A percentile compares a stretch with the other conserved stretches of the same genome.
Conservation (phyloP, 2,329 filamentous ascomycete genomes). For the Neofusicoccum kwambonambiense region DNA sequence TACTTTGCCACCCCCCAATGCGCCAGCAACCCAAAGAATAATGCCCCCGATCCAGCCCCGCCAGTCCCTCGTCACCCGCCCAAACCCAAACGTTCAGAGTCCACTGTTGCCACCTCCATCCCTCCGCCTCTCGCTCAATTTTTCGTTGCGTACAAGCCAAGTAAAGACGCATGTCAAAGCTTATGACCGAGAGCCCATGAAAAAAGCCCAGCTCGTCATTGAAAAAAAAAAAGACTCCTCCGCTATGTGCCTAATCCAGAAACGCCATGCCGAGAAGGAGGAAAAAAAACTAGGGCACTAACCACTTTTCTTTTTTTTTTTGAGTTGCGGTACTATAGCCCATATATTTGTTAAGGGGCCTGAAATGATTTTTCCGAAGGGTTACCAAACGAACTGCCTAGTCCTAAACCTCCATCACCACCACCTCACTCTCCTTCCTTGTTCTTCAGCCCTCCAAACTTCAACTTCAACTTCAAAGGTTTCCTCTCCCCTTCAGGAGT, state of each 20-base stretch:
- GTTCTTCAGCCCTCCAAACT: slow-evolving; percentile 12
- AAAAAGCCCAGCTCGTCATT: not conserved
- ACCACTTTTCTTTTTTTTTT: slow-evolving; percentile 2
- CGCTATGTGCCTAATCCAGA: slow-evolving; percentile 12
- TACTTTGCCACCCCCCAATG: not conserved
- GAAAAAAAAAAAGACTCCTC: slow-evolving; percentile 5
- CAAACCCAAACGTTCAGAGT: no score
- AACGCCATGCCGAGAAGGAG: slow-evolving; percentile 6
- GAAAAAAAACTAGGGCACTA: not conserved
- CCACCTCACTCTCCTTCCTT: not conserved
- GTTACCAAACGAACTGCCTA: not conserved
- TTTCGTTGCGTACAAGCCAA: not conserved
- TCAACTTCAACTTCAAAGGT: slow-evolving; percentile 14
- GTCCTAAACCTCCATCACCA: not conserved
- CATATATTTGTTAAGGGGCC: not conserved
- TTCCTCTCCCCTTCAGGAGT: slow-evolving; percentile 2
- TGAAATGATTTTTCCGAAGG: not conserved
- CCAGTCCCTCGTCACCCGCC: not conserved
- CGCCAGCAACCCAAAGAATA: not conserved
- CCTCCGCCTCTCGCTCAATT: not conserved
- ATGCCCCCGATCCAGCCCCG: not conserved
- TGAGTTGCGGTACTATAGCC: not conserved
- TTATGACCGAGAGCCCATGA: not conserved
- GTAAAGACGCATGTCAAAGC: not conserved
- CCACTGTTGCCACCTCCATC: not conserved